phyloP scores from a whole-genome alignment of 768 basidiomycete species.

The Mycena metata region DNA sequence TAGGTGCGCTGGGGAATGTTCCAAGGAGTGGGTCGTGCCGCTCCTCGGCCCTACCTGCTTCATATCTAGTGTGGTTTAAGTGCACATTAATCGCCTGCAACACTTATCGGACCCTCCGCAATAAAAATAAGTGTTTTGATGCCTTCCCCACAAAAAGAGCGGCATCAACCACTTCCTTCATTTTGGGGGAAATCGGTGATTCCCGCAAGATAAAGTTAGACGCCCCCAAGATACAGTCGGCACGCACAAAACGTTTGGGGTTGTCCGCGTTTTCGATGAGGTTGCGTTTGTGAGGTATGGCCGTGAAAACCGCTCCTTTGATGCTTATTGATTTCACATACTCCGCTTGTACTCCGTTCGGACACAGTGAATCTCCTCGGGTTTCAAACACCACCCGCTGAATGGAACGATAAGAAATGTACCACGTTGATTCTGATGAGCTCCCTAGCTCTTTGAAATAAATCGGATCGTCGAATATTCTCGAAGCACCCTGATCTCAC shows the following conservation, averaged over 20 bases:
- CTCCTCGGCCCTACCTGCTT: too few relatives aligned
- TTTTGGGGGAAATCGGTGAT: background rate
- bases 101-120: background rate
- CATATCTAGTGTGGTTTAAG: too few relatives aligned
- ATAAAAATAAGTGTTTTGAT: background rate
- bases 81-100: too few relatives aligned
- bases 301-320: background rate
- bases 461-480: background rate
- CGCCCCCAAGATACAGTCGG: background rate
- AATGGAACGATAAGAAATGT: background rate
- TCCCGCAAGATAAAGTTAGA: slow-evolving; percentile 4
- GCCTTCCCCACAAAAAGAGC: background rate
- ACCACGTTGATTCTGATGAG: background rate
- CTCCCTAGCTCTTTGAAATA: slow-evolving; percentile 1
- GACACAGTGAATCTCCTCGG: background rate
- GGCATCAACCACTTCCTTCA: background rate
- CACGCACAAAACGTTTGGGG: slow-evolving; percentile 2
- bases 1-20: too few relatives aligned
- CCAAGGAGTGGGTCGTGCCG: too few relatives aligned
- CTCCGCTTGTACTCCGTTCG: background rate
- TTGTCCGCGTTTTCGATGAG: slow-evolving; percentile 1
- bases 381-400: slow-evolving; percentile 2
- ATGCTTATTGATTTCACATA: background rate
- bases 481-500: slow-evolving; percentile 4
- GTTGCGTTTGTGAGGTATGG: slow-evolving; percentile 2